Percentiles rank a stretch among this genome's conserved stretches.
These are phyloP conservation scores for Tetrapisispora fleetii DNA, from an alignment of 805 yeast species.

Conservation along the genomic window DNA sequence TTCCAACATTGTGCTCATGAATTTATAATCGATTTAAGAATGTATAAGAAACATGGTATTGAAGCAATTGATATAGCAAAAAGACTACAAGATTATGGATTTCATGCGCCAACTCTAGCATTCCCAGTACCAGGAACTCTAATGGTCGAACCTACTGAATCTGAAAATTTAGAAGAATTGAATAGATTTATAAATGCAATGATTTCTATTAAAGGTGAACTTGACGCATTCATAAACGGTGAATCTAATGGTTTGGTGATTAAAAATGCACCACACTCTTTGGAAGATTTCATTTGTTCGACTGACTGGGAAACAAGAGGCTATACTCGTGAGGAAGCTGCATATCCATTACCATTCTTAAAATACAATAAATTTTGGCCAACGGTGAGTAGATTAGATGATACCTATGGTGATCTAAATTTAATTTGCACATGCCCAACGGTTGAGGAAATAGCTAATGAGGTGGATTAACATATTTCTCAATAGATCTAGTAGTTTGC, in stretches of 20 bases:
- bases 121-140: conserved; percentile 97
- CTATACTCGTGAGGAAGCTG: conserved; percentile 87
- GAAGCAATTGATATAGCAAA: conserved; percentile 97
- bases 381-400: conserved; percentile 83
- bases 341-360: conserved; percentile 75
- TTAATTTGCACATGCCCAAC: conserved; percentile 89
- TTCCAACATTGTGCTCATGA: conserved; percentile 86
- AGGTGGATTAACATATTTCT: not conserved
- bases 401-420: conserved; percentile 88
- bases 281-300: conserved; percentile 61
- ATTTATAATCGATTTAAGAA: conserved; percentile 85
- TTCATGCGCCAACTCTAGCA: conserved; percentile 98
- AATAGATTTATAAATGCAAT: conserved; percentile 86
- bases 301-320: conserved; percentile 75
- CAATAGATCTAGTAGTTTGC: not conserved
- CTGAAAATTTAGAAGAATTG: conserved; percentile 78
- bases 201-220: conserved; percentile 74
- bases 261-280: conserved; percentile 88
- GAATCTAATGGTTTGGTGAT: conserved; percentile 58
- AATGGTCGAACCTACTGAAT: conserved; percentile 97
- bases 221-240: conserved; percentile 58
- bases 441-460: conserved; percentile 59
- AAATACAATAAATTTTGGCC: conserved; percentile 88
- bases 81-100: conserved; percentile 94
- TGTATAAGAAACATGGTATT: conserved; percentile 65